Conservation (phyloP, 169 alveolate genomes). For the Babesia ovis region DNA sequence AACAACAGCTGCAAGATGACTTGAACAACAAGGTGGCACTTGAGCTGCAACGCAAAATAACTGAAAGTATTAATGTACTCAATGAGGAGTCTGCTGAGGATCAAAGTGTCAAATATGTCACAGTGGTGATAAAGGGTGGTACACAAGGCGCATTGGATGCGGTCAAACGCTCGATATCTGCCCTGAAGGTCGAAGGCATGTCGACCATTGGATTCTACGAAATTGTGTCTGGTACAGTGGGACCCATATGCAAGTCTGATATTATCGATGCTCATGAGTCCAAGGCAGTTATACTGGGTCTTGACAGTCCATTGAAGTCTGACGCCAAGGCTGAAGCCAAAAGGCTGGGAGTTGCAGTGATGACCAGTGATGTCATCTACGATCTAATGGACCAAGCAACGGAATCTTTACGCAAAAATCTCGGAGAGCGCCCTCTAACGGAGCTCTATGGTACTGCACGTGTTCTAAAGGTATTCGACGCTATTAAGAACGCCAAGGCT, state of each 20-base stretch:
- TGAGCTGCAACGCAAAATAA: slow-evolving; percentile 1
- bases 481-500: slow-evolving; percentile 49
- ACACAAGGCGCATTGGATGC: slow-evolving; percentile 43
- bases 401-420: slow-evolving; percentile 7
- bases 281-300: slow-evolving; percentile 21
- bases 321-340: slow-evolving; percentile 35
- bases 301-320: slow-evolving; percentile 4
- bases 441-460: slow-evolving; percentile 44
- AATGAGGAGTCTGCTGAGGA: neutral
- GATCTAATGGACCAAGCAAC: slow-evolving; percentile 35
- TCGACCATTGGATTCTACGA: slow-evolving; percentile 8
- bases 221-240: slow-evolving; percentile 18
- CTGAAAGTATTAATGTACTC: slow-evolving; percentile 2
- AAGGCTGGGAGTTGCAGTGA: slow-evolving; percentile 34
- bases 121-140: slow-evolving; percentile 36
- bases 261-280: slow-evolving; percentile 11
- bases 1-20: slow-evolving; percentile 3
- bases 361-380: slow-evolving; percentile 42
- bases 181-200: slow-evolving; percentile 25
- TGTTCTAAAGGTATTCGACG: slow-evolving; percentile 54
- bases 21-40: slow-evolving; percentile 1
- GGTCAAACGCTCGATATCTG: slow-evolving; percentile 11
- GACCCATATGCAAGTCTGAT: slow-evolving; percentile 36
- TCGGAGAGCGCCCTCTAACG: slow-evolving; percentile 38
- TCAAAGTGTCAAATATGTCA: neutral